Base-by-base conservation (phyloP, 2,329 filamentous ascomycete genomes). In the Fusarium bactridioides region DNA sequence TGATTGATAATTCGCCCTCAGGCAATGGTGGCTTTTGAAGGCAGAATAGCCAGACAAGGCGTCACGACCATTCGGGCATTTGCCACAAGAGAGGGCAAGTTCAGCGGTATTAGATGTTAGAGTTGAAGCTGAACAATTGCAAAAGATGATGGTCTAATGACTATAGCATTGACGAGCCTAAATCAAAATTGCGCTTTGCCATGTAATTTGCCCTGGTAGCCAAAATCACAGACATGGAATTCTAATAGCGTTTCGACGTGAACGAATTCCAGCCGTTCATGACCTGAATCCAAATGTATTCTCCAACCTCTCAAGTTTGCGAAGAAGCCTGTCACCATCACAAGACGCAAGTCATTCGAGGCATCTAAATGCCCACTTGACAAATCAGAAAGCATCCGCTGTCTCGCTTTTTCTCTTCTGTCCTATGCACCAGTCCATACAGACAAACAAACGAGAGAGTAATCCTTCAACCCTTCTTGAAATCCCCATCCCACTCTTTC, bases 51-150 rank as follows among this genome's bases (percentile, higher is more conserved):
- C 40, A 41, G 54, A 43, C 31, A 65, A 57, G 54, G 62, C 33
- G 64, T 54, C 57, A 66, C 47, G 53, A 48, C 29, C 54, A 64
- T 61, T 53, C n/a, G 58, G 37, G 41, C 37, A 47, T 29, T 37
- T 44, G 31, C 33, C 27, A 48, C 50, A 55, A 33, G 37, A 41
- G 61, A 60, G 55, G 61, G 43, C 55, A 50, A 67, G 54, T 59
- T 60, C 33, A 18, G 43, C 54, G 53, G 55, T 41, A 51, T 51
- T 75, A 71, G 48, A 56, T 72, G 67, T 69, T 77, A 77, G 71
- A 76, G 65, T 62, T 68, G 66, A 66, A 72, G 71, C 64, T 50
- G 58, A 69, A 69, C 67, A 63, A 69, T 62, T 72, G 72, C 68
- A 66, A 72, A 76, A 73, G 57, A 71, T 45, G 63, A 61, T 45